Base-by-base conservation (phyloP, 129 eudicot genomes). In the Flaveria sonorensis region DNA sequence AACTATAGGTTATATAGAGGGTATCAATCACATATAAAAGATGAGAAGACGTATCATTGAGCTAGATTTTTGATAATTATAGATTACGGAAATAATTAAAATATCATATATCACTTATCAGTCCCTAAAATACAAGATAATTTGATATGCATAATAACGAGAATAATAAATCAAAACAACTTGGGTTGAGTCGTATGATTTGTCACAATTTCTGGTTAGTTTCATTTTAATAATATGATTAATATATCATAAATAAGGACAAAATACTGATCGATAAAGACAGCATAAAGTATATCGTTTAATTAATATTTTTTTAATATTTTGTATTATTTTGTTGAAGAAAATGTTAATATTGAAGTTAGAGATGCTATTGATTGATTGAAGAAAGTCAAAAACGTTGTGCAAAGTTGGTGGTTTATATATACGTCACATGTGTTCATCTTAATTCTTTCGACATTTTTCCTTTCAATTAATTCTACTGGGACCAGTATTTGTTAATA, bases 381-480 rank as follows among this genome's bases (percentile, higher is more conserved):
- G 23, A 68, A 70, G 45, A 24, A 47, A 50, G 75, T 71, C 63
- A 71, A 71, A 71, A 71, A 50, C 28, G 47, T 48, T n/a, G 75
- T 71, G 47, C 61, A 52, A 71, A 52, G 64, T 26, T 8, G 5
- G 20, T 50, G 47, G 30, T 51, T 71, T 51, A 48, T 70, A 23
- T 32, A 32, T 32, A 70, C 23, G 40, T 48, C 21, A 70, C 45
- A 7, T 70, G 5, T 43, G 20, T 23, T 24, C 46, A 47, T 48
- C 8, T 32, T 70, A 50, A 70, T 50, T 69, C 32, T 28, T 20
- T 69, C 14, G 20, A 19, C 14, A 56, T 3, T 32, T 9, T 43
- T 43, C 47, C 47, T 43, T 52, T 2, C 47, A 43, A 43, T 8
- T 43, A 6, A 1, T 43, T 43, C 47, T 43, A 7, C 47, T 48